Evolutionary conservation across 2,329 filamentous ascomycete genomes (phyloP), one percentile per base, ranked within the genome.

Genomic region (Cladosporium sphaerospermum): DNA sequence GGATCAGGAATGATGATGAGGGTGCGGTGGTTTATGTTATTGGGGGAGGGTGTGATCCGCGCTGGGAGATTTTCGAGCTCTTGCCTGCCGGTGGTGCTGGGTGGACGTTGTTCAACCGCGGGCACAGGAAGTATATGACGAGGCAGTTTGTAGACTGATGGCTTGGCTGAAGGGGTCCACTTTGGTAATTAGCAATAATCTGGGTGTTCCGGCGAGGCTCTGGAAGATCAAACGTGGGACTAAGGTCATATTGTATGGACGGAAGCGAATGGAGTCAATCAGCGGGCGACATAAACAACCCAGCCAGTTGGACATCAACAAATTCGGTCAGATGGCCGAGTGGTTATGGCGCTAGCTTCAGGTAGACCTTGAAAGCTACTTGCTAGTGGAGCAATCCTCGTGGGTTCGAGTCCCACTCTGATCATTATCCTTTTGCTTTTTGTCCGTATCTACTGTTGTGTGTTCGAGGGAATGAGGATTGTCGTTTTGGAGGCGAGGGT

Each of bases 11-110:
- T 10, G 62, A 63, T 16, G 60, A 65, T 18, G 58, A 62, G 23
- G 62, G 63, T 2, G 61, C 56, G 2, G 50, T 56, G 9, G 40
- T 70, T 1, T 65, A 63, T 53, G 63, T 69, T 32, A 56, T 69
- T 14, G 67, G 62, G 16, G 67, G 67, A 16, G 67, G 67, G 3
- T 61, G 57, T 31, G 64, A 69, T 55, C 60, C 64, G 6, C 57
- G 62, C 11, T 70, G 67, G 67, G 66, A 70, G 50, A 56, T 58
- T 39, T 69, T 70, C 52, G 62, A 67, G 32, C 33, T 70, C 8
- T 37, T 61, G 23, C 63, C 61, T 19, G 46, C 43, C 14, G 58
- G 51, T 39, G 59, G 18, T 9, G 56, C 56, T 9, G 56, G 55
- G 3, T 65, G 66, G 62, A 55, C 23, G 14, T 50, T 70, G 52